Conservation (phyloP, 2,329 filamentous ascomycete species). For the Colletotrichum cordylinicola region DNA sequence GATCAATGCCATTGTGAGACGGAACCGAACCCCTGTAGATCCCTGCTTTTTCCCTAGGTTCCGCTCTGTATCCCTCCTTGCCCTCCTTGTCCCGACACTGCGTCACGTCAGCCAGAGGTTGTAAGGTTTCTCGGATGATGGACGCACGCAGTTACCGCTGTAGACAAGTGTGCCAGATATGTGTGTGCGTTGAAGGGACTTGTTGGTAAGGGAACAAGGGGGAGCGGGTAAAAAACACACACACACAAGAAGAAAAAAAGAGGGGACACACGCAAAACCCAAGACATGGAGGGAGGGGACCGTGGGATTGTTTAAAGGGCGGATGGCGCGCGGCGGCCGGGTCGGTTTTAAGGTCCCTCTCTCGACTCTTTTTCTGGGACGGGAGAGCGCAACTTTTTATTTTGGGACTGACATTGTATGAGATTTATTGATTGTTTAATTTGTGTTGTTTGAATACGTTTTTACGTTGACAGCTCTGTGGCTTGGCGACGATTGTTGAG, state of each 20-base stretch:
- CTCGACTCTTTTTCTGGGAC: neutral
- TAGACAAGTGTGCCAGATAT: neutral
- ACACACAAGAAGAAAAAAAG: neutral
- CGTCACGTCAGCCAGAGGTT: slow-evolving; percentile 11
- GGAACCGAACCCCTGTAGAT: slow-evolving; percentile 4
- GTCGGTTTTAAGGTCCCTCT: neutral
- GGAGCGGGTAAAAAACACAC: neutral
- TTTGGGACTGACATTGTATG: slow-evolving; percentile 8
- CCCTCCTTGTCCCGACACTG: neutral
- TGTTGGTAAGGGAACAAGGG: neutral
- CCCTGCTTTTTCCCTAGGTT: neutral
- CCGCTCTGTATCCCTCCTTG: neutral
- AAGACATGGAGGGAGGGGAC: neutral
- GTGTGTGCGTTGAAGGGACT: neutral
- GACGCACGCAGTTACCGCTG: neutral
- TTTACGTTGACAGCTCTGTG: slow-evolving; percentile 7
- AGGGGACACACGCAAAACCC: neutral
- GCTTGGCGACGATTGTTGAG: slow-evolving; percentile 9
- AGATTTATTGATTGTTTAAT: slow-evolving; percentile 15
- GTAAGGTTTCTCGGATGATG: slow-evolving; percentile 7
- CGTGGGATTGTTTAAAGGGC: slow-evolving; percentile 12
- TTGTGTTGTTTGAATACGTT: slow-evolving; percentile 16
- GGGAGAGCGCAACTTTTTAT: neutral
- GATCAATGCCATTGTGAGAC: slow-evolving; percentile 22
- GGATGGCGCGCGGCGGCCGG: neutral